Conservation (phyloP, 805 yeast species). For the Starmerella sp. region DNA sequence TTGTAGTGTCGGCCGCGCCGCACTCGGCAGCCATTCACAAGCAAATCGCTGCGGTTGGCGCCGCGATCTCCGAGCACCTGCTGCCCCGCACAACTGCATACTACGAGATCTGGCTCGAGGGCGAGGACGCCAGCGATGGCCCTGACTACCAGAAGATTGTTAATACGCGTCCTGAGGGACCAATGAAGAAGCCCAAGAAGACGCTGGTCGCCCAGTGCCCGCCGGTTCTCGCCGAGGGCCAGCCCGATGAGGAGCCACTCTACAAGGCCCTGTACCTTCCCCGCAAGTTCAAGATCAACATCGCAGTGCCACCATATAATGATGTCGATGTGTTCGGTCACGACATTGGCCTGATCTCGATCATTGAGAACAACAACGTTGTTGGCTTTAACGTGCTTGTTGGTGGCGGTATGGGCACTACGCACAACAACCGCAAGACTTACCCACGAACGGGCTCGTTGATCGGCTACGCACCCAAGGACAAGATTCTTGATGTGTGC, state of each 20-base stretch:
- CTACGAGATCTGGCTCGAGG: constrained; percentile 93
- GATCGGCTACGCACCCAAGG: constrained; percentile 63
- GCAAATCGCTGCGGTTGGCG: constrained; percentile 56
- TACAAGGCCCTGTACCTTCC: constrained; percentile 84
- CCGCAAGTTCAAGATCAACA: constrained; percentile 88
- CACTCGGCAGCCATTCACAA: constrained; percentile 68
- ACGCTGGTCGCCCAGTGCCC: constrained; percentile 80
- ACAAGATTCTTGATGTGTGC: constrained; percentile 63
- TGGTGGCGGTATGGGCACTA: constrained; percentile 99
- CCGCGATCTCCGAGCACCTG: constrained; percentile 63
- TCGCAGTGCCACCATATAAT: constrained; percentile 90
- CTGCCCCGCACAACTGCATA: constrained; percentile 90
- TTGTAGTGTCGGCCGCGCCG: constrained; percentile 85
- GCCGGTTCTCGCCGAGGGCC: constrained; percentile 22
- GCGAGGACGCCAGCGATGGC: constrained; percentile 53
- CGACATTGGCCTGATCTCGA: constrained; percentile 86
- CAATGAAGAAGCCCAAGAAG: constrained; percentile 54
- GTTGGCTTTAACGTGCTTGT: constrained; percentile 82
- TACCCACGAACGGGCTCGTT: constrained; percentile 89
- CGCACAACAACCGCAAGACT: constrained; percentile 92
- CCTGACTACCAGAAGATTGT: constrained; percentile 53
- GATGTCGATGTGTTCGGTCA: constrained; percentile 95
- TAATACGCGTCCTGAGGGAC: constrained; percentile 55
- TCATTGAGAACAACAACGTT: constrained; percentile 45
- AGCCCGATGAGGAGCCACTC: constrained; percentile 71